Base-by-base conservation (phyloP, 192 early-diverging fungal species). In the Coemansia brasiliensis region DNA sequence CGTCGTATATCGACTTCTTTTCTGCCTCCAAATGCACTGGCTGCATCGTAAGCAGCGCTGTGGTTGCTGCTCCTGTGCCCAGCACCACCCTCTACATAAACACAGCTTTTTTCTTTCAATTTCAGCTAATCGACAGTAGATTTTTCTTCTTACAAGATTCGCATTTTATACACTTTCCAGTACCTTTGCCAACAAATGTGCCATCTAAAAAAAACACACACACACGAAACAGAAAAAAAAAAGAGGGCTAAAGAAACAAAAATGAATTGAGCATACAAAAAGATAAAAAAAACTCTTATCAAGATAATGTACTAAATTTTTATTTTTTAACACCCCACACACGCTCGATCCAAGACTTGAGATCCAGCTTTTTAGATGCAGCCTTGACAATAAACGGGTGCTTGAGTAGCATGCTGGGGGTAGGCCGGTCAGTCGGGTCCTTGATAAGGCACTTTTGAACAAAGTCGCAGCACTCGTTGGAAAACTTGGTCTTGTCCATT, bases 371-470 rank as follows among this genome's bases (percentile, higher is more conserved):
- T 44, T 79, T 80, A 25, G 75, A 63, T 39, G 75, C 81, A 39
- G 86, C 83, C 37, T 71, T 83, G 40, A 69, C 63, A 46, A 92
- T 88, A 51, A 90, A 90, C 3, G 86, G 83, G 63, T 90, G 89
- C 18, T 76, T 54, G 29, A 90, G 67, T 61, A 94, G 85, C 59
- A 83, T 79, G 16, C 48, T 66, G 0, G 90, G 90, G 12, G 85
- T 83, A 0, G 90, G 92, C 10, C 92, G 74, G 12, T 70, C 68
- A 13, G 63, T 65, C 12, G 88, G 86, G 35, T 92, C 87, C 74
- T 94, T 92, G 59, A 84, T 88, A 15, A 94, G 60, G 43, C 92
- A 83, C 26, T 48, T 52, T 6, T 43, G 27, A 15, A 83, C 74
- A 65, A 83, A 83, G 50, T 77, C 74, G 38, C 73, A 71, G 40